Evolutionary conservation across 208 protist genomes (phyloP), one percentile per base, ranked within the genome.

Genomic region (Leishmania lainsoni): DNA sequence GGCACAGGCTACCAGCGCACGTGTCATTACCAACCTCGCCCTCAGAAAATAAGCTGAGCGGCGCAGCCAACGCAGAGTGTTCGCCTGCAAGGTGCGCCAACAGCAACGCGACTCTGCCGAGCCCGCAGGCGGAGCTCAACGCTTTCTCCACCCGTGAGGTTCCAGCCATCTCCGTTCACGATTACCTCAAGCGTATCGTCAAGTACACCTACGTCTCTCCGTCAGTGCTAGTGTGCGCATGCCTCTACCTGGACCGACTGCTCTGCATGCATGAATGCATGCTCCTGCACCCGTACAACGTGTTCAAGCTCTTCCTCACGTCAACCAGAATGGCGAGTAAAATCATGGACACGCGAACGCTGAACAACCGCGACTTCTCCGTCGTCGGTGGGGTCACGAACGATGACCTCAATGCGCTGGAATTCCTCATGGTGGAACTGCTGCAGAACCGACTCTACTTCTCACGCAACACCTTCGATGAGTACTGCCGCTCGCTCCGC

Each of bases 361-460:
- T 97, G 1, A 95, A 86, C 79, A 95, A 95, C 76, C 93, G 92
- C 73, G 85, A 94, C 84, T 95, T 95, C 79, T 89, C 93, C 22
- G 69, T 84, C 66, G 83, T 95, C 16, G 86, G 87, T 72, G 91
- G 92, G 26, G 63, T 97, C 39, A 81, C 86, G 5, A 91, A 90
- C 61, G 80, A 90, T 16, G 86, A 96, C 77, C 81, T 97, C 56
- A 94, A 94, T 80, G 65, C 76, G 17, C 85, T 97, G 22, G 94
- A 97, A 81, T 76, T 86, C 12, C 61, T 80, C 20, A 92, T 97
- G 58, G 75, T 94, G 63, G 66, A 75, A 61, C 65, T 73, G 17
- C 77, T 97, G 29, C 84, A 89, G 58, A 92, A 91, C 54, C 88
- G 93, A 1, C 81, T 96, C 9, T 92, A 92, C 86, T 83, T 95